phyloP scores from a whole-genome alignment of 129 eudicot genomes.

The Flaveria ramosissima region DNA sequence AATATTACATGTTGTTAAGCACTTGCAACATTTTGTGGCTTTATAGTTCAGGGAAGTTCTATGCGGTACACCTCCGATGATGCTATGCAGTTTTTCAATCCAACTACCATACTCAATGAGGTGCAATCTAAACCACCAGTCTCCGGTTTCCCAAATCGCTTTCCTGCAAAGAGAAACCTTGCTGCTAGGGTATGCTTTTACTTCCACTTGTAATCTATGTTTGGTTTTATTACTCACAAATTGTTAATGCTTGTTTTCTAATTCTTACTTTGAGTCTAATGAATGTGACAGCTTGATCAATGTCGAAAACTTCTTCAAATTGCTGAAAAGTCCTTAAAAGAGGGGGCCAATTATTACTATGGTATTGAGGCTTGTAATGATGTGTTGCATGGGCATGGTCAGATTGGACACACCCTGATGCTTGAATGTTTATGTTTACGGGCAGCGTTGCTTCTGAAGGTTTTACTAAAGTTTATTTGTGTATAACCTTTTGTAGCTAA shows the following conservation, averaged over 20 bases:
- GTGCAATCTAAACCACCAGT: constrained; percentile 49
- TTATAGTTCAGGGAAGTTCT: constrained; percentile 47
- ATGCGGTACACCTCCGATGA: constrained; percentile 73
- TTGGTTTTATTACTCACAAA: neutral
- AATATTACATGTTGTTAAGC: neutral
- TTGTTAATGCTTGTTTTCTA: neutral
- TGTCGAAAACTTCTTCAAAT: constrained; percentile 73
- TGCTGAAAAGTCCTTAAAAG: constrained; percentile 73
- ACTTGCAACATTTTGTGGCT: constrained; percentile 7
- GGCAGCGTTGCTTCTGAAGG: constrained; percentile 87
- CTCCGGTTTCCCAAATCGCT: constrained; percentile 47
- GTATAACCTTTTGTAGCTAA: neutral
- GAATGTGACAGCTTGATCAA: constrained; percentile 55
- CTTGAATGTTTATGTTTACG: constrained; percentile 85
- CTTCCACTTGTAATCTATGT: neutral
- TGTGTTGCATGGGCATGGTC: constrained; percentile 76
- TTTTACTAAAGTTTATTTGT: constrained; percentile 17
- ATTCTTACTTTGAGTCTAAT: constrained; percentile 18
- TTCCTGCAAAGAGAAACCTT: constrained; percentile 42
- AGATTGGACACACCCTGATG: constrained; percentile 62
- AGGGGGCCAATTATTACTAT: constrained; percentile 60
- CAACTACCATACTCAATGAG: constrained; percentile 51
- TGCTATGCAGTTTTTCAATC: constrained; percentile 55
- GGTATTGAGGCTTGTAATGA: constrained; percentile 97
- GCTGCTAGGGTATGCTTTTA: constrained; percentile 52